A percentile compares a stretch with the other conserved stretches of the same genome.
Conservation (phyloP, 192 early-diverging fungal genomes). For the Phycomyces blakesleeanus region DNA sequence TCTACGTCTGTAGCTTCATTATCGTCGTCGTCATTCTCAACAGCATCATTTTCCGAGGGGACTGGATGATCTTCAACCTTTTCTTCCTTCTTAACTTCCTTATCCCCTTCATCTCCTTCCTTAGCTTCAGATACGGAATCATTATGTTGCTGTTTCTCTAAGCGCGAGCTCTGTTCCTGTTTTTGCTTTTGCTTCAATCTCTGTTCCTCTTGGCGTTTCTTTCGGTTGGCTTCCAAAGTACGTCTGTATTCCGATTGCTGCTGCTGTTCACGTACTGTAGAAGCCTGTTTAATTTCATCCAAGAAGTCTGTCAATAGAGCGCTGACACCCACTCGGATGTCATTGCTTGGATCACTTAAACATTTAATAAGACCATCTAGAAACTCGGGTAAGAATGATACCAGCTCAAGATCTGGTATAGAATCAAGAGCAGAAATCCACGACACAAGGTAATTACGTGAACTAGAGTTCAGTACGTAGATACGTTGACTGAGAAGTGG, state of each 20-base stretch:
- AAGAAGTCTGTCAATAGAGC: constrained; percentile 86
- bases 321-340: constrained; percentile 81
- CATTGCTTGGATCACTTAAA: constrained; percentile 84
- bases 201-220: background rate
- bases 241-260: background rate
- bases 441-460: constrained; percentile 89
- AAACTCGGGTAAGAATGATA: constrained; percentile 89
- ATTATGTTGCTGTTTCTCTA: background rate
- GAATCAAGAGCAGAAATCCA: constrained; percentile 93
- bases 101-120: constrained; percentile 5
- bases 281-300: constrained; percentile 78
- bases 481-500: constrained; percentile 91
- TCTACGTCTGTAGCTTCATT: constrained; percentile 12
- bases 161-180: background rate
- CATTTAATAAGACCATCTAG: constrained; percentile 89
- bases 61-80: background rate
- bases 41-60: background rate
- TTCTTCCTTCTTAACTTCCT: background rate
- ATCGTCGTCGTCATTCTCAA: background rate
- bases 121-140: background rate
- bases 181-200: constrained; percentile 1
- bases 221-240: background rate
- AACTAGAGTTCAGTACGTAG: constrained; percentile 83
- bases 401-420: constrained; percentile 91
- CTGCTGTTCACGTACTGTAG: constrained; percentile 22